These are phyloP conservation scores for Vishniacozyma victoriae DNA, from an alignment of 768 basidiomycete species.

Conservation along the genomic window DNA sequence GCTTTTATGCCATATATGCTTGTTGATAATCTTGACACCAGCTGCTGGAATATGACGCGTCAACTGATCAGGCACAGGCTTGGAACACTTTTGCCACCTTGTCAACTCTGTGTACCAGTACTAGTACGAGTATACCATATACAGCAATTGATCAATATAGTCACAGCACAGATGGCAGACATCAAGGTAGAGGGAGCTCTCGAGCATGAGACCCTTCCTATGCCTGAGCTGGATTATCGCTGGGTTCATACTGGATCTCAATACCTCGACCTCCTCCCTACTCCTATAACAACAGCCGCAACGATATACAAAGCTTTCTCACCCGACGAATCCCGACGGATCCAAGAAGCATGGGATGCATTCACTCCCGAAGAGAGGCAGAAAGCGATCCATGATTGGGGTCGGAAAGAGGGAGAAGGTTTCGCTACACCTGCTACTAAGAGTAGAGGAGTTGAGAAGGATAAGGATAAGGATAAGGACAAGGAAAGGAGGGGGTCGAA, in stretches of 20 bases:
- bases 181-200: too few relatives aligned
- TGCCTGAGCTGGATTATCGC: conserved; percentile 23
- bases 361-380: conserved; percentile 20
- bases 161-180: too few relatives aligned
- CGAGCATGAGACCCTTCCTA: too few relatives aligned
- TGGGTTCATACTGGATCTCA: conserved; percentile 46
- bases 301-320: conserved; percentile 43
- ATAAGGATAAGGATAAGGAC: conserved; percentile 10
- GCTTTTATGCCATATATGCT: too few relatives aligned
- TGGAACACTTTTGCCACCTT: too few relatives aligned
- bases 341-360: conserved; percentile 32
- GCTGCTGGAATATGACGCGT: too few relatives aligned
- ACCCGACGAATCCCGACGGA: conserved; percentile 24
- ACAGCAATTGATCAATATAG: too few relatives aligned
- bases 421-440: conserved; percentile 17
- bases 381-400: conserved; percentile 24
- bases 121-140: too few relatives aligned
- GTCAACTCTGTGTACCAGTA: too few relatives aligned
- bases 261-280: conserved; percentile 40
- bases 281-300: conserved; percentile 37
- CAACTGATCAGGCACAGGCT: too few relatives aligned
- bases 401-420: conserved; percentile 30
- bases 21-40: too few relatives aligned
- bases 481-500: conserved; percentile 14
- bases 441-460: conserved; percentile 20